phyloP scores from a whole-genome alignment of 768 basidiomycete genomes.

The Mycena capillaripes region DNA sequence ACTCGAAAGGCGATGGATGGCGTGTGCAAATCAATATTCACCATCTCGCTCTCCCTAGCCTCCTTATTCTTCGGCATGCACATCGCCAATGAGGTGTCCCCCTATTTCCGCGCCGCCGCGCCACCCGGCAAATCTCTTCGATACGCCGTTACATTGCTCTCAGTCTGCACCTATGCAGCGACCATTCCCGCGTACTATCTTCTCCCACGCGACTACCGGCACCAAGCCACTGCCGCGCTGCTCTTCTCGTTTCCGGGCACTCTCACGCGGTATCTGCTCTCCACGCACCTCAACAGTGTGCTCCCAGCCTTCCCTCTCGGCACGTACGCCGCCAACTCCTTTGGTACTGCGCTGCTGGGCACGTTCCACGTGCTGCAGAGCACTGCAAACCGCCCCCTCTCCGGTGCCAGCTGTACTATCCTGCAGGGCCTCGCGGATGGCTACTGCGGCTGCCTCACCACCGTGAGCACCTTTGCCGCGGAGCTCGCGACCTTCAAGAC shows the following conservation, averaged over 20 bases:
- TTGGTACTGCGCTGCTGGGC: slow-evolving; percentile 89
- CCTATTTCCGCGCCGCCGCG: slow-evolving; percentile 56
- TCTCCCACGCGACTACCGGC: slow-evolving; percentile 76
- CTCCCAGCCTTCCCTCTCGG: slow-evolving; percentile 78
- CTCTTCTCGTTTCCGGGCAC: slow-evolving; percentile 93
- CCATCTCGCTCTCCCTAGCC: slow-evolving; percentile 81
- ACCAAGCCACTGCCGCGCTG: slow-evolving; percentile 87
- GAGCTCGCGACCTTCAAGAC: slow-evolving; percentile 73
- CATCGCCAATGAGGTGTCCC: slow-evolving; percentile 60
- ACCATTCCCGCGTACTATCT: slow-evolving; percentile 85
- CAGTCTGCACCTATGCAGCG: slow-evolving; percentile 79
- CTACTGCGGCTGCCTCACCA: slow-evolving; percentile 95
- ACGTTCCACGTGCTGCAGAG: slow-evolving; percentile 81
- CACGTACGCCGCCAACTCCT: slow-evolving; percentile 80
- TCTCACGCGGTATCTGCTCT: slow-evolving; percentile 85
- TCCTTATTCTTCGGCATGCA: slow-evolving; percentile 83
- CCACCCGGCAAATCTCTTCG: slow-evolving; percentile 62
- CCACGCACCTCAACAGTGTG: slow-evolving; percentile 77
- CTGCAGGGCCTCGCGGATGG: slow-evolving; percentile 91
- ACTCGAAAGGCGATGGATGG: slow-evolving; percentile 86
- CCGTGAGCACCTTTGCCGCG: slow-evolving; percentile 92
- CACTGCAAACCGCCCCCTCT: slow-evolving; percentile 53
- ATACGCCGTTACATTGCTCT: slow-evolving; percentile 64
- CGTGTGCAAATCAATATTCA: slow-evolving; percentile 82
- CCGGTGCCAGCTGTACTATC: slow-evolving; percentile 73